These are phyloP conservation scores for Elongisporangium senticosum DNA, from an alignment of 352 stramenopile genomes.

Conservation along the genomic window DNA sequence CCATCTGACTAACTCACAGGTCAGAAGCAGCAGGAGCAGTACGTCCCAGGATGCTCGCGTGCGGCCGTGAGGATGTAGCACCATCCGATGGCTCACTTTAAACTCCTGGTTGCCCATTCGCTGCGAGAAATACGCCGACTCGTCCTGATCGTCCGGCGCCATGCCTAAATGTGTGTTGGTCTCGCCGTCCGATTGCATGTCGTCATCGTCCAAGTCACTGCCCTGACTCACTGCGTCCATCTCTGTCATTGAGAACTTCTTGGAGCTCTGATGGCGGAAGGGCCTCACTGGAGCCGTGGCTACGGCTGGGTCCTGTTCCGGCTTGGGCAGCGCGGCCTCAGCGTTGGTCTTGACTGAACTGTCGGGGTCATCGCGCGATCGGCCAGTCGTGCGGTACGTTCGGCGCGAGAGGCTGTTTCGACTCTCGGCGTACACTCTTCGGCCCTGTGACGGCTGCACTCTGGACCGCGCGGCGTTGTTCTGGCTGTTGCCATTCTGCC, in stretches of 20 bases:
- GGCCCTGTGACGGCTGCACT: background rate
- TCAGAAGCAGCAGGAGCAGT: constrained; percentile 47
- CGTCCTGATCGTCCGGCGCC: constrained; percentile 39
- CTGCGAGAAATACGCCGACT: constrained; percentile 63
- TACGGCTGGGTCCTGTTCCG: background rate
- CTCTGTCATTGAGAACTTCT: background rate
- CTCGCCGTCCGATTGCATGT: background rate
- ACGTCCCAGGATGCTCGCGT: constrained; percentile 56
- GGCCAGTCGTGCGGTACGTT: background rate
- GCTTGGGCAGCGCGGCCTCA: background rate
- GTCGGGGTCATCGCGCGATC: background rate
- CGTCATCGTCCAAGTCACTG: background rate
- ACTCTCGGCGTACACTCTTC: background rate
- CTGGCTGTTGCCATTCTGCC: background rate
- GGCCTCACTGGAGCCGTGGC: background rate
- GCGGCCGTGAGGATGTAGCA: constrained; percentile 63
- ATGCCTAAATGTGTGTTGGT: background rate
- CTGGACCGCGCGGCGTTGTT: background rate
- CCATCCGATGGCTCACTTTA: constrained; percentile 32
- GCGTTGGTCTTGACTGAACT: background rate
- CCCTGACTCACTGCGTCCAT: constrained; percentile 4
- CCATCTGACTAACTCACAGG: constrained; percentile 31
- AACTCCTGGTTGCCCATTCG: constrained; percentile 37
- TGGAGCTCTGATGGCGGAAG: background rate
- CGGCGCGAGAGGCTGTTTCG: background rate